phyloP scores from a whole-genome alignment of 2,329 filamentous ascomycete species.

The Colletotrichum sansevieriae region DNA sequence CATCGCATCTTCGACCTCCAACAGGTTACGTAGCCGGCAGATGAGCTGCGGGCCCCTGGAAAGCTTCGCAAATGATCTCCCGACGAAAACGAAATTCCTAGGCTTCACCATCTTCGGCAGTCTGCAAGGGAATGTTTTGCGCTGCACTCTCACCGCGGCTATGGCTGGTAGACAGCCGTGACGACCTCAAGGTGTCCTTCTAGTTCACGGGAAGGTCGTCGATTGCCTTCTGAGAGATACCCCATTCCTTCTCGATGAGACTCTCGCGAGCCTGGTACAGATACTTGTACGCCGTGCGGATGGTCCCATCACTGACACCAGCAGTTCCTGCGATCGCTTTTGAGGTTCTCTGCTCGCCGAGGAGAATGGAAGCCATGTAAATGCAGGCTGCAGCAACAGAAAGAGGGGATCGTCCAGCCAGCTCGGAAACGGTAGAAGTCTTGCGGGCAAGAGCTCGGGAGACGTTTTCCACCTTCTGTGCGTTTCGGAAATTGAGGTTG shows the following conservation, averaged over 20 bases:
- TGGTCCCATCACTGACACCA: constrained; percentile 95
- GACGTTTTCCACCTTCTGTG: constrained; percentile 82
- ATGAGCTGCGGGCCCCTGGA: too few species aligned
- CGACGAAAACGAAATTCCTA: too few species aligned
- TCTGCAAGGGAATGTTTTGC: too few species aligned
- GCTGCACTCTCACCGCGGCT: too few species aligned
- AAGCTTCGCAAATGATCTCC: too few species aligned
- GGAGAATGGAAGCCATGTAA: constrained; percentile 92
- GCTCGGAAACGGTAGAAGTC: constrained; percentile 81
- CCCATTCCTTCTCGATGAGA: constrained; percentile 81
- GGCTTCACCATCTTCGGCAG: too few species aligned
- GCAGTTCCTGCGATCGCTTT: constrained; percentile 88
- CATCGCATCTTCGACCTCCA: too few species aligned
- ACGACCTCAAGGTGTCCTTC: constrained; percentile 1
- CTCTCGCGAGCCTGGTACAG: constrained; percentile 81
- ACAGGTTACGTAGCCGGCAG: too few species aligned
- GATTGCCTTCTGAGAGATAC: constrained; percentile 78
- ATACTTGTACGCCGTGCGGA: constrained; percentile 94
- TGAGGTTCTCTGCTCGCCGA: constrained; percentile 82
- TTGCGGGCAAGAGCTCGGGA: constrained; percentile 83
- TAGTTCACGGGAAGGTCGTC: constrained; percentile 71
- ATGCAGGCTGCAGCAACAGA: constrained; percentile 96
- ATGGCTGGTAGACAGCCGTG: too few species aligned
- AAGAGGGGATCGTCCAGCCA: constrained; percentile 92
- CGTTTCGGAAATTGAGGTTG: constrained; percentile 78